These are phyloP conservation scores for Leptomonas pyrrhocoris DNA, from an alignment of 208 protist species.

Conservation along the genomic window DNA sequence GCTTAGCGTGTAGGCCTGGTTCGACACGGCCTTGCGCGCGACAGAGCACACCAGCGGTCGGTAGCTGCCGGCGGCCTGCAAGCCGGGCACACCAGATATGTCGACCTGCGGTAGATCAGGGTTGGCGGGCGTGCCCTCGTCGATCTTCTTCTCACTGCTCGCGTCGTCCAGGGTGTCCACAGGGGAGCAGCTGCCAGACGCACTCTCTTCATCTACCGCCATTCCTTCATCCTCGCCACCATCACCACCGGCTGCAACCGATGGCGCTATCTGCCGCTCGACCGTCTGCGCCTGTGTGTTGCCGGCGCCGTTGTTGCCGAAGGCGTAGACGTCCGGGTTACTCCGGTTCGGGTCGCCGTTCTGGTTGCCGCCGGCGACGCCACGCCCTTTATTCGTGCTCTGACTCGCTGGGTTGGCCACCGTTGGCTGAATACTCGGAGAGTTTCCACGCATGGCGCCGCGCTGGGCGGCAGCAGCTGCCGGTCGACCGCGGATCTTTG, in stretches of 20 bases:
- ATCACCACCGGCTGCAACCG: background rate
- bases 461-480: background rate
- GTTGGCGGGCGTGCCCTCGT: conserved; percentile 5
- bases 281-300: conserved; percentile 12
- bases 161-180: conserved; percentile 32
- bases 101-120: conserved; percentile 4
- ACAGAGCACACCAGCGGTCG: conserved; percentile 36
- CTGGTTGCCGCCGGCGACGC: conserved; percentile 3
- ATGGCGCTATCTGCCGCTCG: conserved; percentile 7
- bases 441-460: background rate
- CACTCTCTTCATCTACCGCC: conserved; percentile 4
- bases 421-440: background rate
- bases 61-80: conserved; percentile 33
- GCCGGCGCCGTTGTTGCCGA: background rate
- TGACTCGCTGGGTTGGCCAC: background rate
- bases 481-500: conserved; percentile 5
- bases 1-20: conserved; percentile 17
- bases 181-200: conserved; percentile 22
- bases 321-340: conserved; percentile 16
- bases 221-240: background rate
- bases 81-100: conserved; percentile 20
- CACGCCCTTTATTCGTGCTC: background rate
- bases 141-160: conserved; percentile 30
- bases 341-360: background rate
- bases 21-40: conserved; percentile 15